These are phyloP conservation scores for Pyracantha coccinea DNA, from an alignment of 331 rosid genomes.

Conservation along the genomic window DNA sequence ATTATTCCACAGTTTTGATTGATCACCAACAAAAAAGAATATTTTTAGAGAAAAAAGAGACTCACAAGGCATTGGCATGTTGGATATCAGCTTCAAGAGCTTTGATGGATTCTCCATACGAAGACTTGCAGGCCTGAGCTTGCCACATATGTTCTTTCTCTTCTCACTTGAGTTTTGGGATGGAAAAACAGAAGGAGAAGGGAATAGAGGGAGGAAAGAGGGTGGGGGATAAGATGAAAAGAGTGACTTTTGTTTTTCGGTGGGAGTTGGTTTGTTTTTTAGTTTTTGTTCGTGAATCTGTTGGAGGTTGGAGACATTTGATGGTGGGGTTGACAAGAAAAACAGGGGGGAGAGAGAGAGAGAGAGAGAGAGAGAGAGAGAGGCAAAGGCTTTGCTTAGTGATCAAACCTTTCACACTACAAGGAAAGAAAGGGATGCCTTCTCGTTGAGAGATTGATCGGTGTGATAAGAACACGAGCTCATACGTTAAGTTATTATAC, in stretches of 20 bases:
- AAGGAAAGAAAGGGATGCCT: constrained; percentile 53
- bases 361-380: background rate
- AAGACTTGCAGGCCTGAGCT: constrained; percentile 30
- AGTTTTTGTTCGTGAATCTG: constrained; percentile 2
- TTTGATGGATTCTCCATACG: constrained; percentile 55
- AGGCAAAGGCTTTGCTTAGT: constrained; percentile 23
- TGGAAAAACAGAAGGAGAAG: background rate
- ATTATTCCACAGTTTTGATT: background rate
- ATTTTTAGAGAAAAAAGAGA: background rate
- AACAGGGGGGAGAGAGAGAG: background rate
- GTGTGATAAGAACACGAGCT: no score
- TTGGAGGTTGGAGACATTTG: constrained; percentile 6
- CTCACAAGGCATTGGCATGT: constrained; percentile 73
- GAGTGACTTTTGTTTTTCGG: background rate
- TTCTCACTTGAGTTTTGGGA: background rate
- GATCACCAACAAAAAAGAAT: background rate
- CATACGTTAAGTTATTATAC: no score
- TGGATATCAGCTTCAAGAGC: constrained; percentile 73
- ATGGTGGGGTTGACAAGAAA: constrained; percentile 12
- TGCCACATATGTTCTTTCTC: constrained; percentile 47
- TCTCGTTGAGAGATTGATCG: background rate
- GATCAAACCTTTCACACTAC: constrained; percentile 32
- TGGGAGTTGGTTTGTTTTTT: background rate
- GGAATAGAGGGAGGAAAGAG: background rate
- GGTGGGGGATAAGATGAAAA: background rate